Evolutionary conservation across 1,284 basidiomycete genomes (phyloP), one percentile per base, ranked within the genome.

Genomic region (Ustilago cynodontis): DNA sequence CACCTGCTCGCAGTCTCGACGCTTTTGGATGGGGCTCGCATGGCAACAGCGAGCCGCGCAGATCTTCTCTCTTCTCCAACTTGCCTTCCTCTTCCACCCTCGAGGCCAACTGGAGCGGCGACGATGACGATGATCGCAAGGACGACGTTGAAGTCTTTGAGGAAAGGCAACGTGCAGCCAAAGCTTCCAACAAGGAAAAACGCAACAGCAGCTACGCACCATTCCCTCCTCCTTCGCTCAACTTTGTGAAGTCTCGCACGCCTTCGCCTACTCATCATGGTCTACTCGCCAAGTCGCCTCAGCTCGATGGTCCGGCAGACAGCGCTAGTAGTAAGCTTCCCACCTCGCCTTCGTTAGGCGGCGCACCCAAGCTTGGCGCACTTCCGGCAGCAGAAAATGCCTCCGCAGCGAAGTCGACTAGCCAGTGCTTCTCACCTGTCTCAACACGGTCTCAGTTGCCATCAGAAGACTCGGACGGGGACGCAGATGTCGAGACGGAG

Each of bases 41-140:
- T 16, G 31, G 50, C 1, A 31, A 29, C 22, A 31, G 18, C 28
- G 65, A 73, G n/a, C 20, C 68, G 6, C 60, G 64, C 53, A 67
- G 65, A 11, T 31, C 64, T 0, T 65, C 61, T 8, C 59, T 77
- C n/a, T 77, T 77, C 57, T 69, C 65, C 7, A 65, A 65, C 14
- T 31, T 71, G 20, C 74, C 74, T 1, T 69, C 74, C 0, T 55
- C 69, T 2, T 68, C 65, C 14, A 56, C 60, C 3, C 55, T 77
- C n/a, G 65, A 77, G 18, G 65, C 69, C 26, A 77, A 72, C 16
- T 77, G 74, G 74, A 77, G 74, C 41, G 69, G 74, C 2, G 74
- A 77, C 54, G 69, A 77, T 28, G 74, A 77, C n/a, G 69, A 71
- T 22, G 65, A 68, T 1, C 57, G 57, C 57, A 65, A 69, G 47